Base-by-base conservation (phyloP, 108 stramenopile genomes). In the Stephanodiscus triporus region DNA sequence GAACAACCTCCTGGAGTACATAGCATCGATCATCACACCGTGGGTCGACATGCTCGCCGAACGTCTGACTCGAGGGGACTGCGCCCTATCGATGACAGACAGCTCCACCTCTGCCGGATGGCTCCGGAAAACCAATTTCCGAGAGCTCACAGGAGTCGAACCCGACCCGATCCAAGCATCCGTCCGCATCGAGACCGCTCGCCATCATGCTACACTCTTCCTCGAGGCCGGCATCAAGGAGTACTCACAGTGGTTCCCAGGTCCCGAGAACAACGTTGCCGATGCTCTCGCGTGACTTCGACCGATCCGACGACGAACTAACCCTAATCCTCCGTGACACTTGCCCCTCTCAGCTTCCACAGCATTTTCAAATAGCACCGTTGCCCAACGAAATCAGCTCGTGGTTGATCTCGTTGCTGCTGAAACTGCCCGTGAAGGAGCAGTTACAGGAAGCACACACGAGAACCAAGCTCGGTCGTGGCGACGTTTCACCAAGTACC, bases 161-260 rank as follows among this genome's bases (percentile, higher is more conserved):
- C 53, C 56, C 8, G 74, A 57, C 11, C 20, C 47, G 2, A 37
- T 37, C 34, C 32, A 72, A 23, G 61, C 58, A 11, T 14, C 24
- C 0, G 22, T 9, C 16, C n/a, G 38, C 5, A 47, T 38, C 13
- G 30, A 26, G 20, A 53, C 30, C 1, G 60, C 50, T 29, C 30
- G 23, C 29, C 17, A n/a, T 7, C n/a, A n/a, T n/a, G n/a, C 32
- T 34, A 34, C 32, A 2, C 32, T 34, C 32, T 34, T 14, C 58
- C 6, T 17, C 59, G 20, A 24, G 4, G 37, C 9, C 2, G 40
- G 51, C 11, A 43, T 71, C 24, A 53, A 38, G 34, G 42, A 57
- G 5, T 72, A 72, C 59, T 36, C 37, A 26, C 77, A 66, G 47
- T 78, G 77, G 77, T 78, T 78, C 77, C 77, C 54, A 0, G 63